These are phyloP conservation scores for Cyclanthera cordifolia DNA, from an alignment of 306 rosid species.

Conservation along the genomic window DNA sequence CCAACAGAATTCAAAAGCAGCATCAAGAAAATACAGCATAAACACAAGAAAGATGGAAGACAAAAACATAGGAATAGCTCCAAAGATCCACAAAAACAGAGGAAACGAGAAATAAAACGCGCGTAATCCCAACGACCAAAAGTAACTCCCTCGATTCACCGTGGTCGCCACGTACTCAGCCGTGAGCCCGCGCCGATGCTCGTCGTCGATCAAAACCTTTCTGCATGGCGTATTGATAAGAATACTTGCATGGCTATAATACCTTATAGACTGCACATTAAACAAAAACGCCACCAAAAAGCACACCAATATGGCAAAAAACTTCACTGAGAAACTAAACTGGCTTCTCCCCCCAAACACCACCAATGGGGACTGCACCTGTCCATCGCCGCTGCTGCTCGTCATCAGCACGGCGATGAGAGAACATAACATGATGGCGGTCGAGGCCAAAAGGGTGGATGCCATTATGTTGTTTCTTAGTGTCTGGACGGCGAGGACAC, in stretches of 20 bases:
- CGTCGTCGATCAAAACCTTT: constrained; percentile 24
- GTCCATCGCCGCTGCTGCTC: constrained; percentile 1
- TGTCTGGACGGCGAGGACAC: constrained; percentile 79
- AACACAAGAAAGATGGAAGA: constrained; percentile 40
- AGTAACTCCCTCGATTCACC: constrained; percentile 69
- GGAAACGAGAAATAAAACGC: constrained; percentile 87
- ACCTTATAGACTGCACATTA: constrained; percentile 78
- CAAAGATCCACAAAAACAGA: constrained; percentile 75
- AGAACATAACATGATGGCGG: constrained; percentile 74
- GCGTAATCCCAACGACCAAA: constrained; percentile 75
- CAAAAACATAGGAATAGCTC: constrained; percentile 64
- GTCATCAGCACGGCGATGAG: constrained; percentile 66
- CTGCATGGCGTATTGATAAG: constrained; percentile 76
- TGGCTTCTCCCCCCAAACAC: constrained; percentile 40
- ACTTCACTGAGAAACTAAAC: constrained; percentile 39
- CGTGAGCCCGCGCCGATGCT: constrained; percentile 26
- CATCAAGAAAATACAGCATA: constrained; percentile 61
- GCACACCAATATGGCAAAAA: constrained; percentile 58
- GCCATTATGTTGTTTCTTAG: constrained; percentile 87
- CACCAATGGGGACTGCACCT: not conserved
- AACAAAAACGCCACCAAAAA: constrained; percentile 57
- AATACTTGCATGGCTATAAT: constrained; percentile 71
- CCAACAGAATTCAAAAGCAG: constrained; percentile 36
- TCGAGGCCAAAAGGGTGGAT: constrained; percentile 78
- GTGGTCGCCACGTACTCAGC: constrained; percentile 53